phyloP scores from a whole-genome alignment of 257 asterid species.

The Linderniella brevidens region DNA sequence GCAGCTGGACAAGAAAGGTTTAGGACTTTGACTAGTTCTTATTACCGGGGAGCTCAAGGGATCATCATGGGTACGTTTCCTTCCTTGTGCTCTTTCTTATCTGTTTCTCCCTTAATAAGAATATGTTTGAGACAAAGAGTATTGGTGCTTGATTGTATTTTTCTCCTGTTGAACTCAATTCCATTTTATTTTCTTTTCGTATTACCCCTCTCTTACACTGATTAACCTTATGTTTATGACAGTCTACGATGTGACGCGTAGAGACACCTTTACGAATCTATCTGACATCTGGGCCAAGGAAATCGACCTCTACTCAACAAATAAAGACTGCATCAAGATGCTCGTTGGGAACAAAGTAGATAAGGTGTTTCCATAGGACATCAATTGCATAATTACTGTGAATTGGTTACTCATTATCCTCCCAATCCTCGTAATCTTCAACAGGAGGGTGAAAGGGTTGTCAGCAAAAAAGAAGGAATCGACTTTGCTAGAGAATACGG shows the following conservation, averaged over 20 bases:
- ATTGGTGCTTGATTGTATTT: slow-evolving; percentile 4
- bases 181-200: slow-evolving; percentile 5
- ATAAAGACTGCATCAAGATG: slow-evolving; percentile 89
- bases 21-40: slow-evolving; percentile 57
- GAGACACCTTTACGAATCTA: slow-evolving; percentile 76
- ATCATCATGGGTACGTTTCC: slow-evolving; percentile 38
- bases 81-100: background rate
- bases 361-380: slow-evolving; percentile 44
- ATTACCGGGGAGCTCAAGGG: slow-evolving; percentile 63
- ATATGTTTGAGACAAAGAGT: no score
- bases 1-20: slow-evolving; percentile 69
- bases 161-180: no score
- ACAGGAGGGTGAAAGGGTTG: slow-evolving; percentile 59
- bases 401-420: no score
- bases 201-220: slow-evolving; percentile 4
- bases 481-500: slow-evolving; percentile 61
- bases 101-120: background rate
- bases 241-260: slow-evolving; percentile 84
- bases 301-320: slow-evolving; percentile 73
- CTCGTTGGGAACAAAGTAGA: slow-evolving; percentile 94
- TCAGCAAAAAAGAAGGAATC: slow-evolving; percentile 53
- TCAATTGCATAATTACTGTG: no score
- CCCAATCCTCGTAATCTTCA: background rate
- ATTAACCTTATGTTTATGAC: slow-evolving; percentile 9
- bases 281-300: slow-evolving; percentile 91